phyloP scores from a whole-genome alignment of 768 basidiomycete genomes.

The Boletus subparvulus region DNA sequence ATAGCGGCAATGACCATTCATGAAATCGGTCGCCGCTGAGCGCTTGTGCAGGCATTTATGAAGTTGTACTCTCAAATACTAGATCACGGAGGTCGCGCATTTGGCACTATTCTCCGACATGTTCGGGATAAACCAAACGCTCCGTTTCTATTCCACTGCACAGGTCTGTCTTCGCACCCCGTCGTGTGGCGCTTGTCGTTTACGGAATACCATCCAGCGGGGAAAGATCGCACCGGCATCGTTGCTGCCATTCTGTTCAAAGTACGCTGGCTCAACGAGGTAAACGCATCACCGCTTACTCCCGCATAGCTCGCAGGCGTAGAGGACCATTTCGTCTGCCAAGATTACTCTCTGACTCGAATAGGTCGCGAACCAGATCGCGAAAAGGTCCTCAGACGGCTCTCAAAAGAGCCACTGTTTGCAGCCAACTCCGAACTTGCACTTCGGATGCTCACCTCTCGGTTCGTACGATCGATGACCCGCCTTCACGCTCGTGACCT shows the following conservation, averaged over 20 bases:
- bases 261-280: conserved; percentile 36
- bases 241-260: conserved; percentile 70
- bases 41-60: conserved; percentile 63
- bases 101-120: conserved; percentile 70
- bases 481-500: background rate
- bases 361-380: conserved; percentile 80
- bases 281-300: background rate
- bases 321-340: conserved; percentile 58
- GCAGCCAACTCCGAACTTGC: conserved; percentile 72
- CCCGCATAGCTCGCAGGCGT: conserved; percentile 66
- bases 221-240: conserved; percentile 81
- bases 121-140: conserved; percentile 67
- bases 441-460: conserved; percentile 80
- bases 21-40: background rate
- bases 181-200: background rate
- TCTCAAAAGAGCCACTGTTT: conserved; percentile 70
- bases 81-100: conserved; percentile 66
- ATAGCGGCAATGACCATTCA: background rate
- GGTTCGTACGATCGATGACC: conserved; percentile 39
- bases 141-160: conserved; percentile 75
- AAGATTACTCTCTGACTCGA: conserved; percentile 75
- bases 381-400: conserved; percentile 64
- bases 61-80: conserved; percentile 79
- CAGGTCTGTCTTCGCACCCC: conserved; percentile 38
- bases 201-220: conserved; percentile 42